These are phyloP conservation scores for Termitomyces bulborhizus DNA, from an alignment of 768 basidiomycete genomes.

Conservation along the genomic window DNA sequence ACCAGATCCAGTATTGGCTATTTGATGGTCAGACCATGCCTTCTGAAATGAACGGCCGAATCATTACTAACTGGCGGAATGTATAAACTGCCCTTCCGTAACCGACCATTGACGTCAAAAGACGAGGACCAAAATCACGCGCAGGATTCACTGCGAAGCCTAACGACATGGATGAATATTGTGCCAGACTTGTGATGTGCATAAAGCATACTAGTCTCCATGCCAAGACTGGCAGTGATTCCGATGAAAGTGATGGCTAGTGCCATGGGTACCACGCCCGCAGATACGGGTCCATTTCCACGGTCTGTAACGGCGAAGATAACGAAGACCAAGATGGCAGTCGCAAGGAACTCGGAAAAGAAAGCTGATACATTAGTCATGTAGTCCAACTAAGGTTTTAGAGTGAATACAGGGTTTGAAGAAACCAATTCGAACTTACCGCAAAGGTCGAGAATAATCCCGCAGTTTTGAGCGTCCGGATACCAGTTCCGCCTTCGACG, in stretches of 20 bases:
- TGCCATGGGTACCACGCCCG: constrained; percentile 47
- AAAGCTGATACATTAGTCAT: constrained; percentile 34
- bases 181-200: background rate
- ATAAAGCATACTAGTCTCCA: constrained; percentile 42
- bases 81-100: constrained; percentile 48
- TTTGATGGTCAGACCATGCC: constrained; percentile 7
- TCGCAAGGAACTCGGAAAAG: constrained; percentile 52
- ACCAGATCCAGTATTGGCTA: constrained; percentile 75
- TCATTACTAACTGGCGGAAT: constrained; percentile 33
- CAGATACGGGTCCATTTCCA: constrained; percentile 39
- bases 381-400: constrained; percentile 14
- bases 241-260: constrained; percentile 57
- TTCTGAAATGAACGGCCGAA: background rate
- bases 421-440: constrained; percentile 26
- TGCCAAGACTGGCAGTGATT: constrained; percentile 50
- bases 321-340: constrained; percentile 50
- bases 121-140: constrained; percentile 50
- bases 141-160: constrained; percentile 33
- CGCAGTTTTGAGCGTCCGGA: constrained; percentile 52
- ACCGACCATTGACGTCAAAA: constrained; percentile 67
- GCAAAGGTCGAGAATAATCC: constrained; percentile 56
- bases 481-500: constrained; percentile 47
- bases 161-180: constrained; percentile 5
- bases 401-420: background rate
- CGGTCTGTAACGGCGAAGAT: constrained; percentile 52